Base-by-base conservation (phyloP, 495 filamentous ascomycete genomes). In the Ramalina intermedia region DNA sequence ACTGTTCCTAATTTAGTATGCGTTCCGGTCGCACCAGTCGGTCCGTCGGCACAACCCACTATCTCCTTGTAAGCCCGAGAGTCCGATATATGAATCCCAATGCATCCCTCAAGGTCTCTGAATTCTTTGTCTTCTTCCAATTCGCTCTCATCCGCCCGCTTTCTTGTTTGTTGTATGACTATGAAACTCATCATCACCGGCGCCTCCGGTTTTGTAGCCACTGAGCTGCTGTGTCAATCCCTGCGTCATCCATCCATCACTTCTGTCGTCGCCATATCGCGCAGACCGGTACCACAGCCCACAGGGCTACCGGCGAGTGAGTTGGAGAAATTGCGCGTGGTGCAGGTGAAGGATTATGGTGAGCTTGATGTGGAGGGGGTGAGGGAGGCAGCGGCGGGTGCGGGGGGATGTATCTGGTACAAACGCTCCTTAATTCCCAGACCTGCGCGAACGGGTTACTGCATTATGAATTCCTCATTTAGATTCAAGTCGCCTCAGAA, bases 131-230 rank as follows among this genome's bases (percentile, higher is more conserved):
- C 29, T 33, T 13, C 29, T 7, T 33, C 6, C 29, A 4, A 0
- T 13, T 33, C 29, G 8, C 29, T 11, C 29, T 13, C 29, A 11
- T 33, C 29, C 18, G 18, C 18, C 1, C 18, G 1, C 18, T 20
- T 33, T 7, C 12, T 33, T 7, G 5, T 33, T 33, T 7, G 5
- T 7, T 9, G 12, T 2, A 7, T 11, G 1, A 44, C 37, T 6
- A 78, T 75, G 74, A 78, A 76, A 54, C 64, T 76, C 42, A 67
- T 76, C 45, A 53, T 78, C 24, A 63, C 65, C 33, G 73, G 74
- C 5, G 63, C 71, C 2, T 71, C 66, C 6, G 71, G 72, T 13
- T 69, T 69, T 41, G 60, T 75, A 7, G 72, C 60, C 27, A 58
- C 49, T 6, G 72, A 74, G 52, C 36, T 74, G 24, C 59, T 75